A percentile compares a stretch with the other conserved stretches of the same genome.
These are phyloP conservation scores for Giardia duodenalis DNA, from an alignment of 208 protist genomes.

Conservation along the genomic window DNA sequence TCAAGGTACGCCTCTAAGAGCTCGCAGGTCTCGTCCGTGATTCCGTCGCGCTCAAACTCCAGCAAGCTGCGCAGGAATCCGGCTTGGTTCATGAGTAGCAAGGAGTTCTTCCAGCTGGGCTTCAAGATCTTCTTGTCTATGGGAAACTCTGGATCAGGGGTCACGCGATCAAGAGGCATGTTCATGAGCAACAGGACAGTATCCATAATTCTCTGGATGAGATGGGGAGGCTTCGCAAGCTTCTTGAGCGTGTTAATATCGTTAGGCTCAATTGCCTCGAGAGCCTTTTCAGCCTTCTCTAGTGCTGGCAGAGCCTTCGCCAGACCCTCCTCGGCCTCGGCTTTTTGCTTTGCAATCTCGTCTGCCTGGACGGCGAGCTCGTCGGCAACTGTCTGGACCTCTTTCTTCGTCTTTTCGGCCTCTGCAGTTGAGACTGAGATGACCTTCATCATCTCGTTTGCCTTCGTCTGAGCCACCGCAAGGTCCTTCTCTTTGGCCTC, in stretches of 20 bases:
- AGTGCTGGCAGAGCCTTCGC: constrained; percentile 71
- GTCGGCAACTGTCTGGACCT: constrained; percentile 67
- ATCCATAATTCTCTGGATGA: constrained; percentile 90
- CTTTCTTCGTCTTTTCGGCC: constrained; percentile 76
- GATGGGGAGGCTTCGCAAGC: constrained; percentile 69
- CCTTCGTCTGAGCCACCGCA: constrained; percentile 55
- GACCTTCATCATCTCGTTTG: constrained; percentile 68
- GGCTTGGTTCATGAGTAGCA: constrained; percentile 50
- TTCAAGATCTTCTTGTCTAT: constrained; percentile 41
- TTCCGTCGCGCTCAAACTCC: constrained; percentile 63
- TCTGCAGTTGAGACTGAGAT: constrained; percentile 69
- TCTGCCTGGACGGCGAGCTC: constrained; percentile 53
- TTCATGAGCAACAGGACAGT: constrained; percentile 68
- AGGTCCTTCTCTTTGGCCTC: constrained; percentile 51
- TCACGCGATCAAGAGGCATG: constrained; percentile 20
- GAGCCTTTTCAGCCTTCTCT: constrained; percentile 67
- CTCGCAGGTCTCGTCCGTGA: constrained; percentile 93
- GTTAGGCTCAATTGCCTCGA: constrained; percentile 69
- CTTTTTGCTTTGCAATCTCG: constrained; percentile 59
- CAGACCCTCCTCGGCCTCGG: constrained; percentile 77
- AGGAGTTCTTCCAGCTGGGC: constrained; percentile 41
- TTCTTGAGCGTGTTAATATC: constrained; percentile 75
- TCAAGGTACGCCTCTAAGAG: constrained; percentile 81
- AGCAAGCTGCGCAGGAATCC: constrained; percentile 50
- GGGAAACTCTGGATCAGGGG: constrained; percentile 45